Conservation (phyloP, 2,329 filamentous ascomycete species). For the Alternaria tenuissima region DNA sequence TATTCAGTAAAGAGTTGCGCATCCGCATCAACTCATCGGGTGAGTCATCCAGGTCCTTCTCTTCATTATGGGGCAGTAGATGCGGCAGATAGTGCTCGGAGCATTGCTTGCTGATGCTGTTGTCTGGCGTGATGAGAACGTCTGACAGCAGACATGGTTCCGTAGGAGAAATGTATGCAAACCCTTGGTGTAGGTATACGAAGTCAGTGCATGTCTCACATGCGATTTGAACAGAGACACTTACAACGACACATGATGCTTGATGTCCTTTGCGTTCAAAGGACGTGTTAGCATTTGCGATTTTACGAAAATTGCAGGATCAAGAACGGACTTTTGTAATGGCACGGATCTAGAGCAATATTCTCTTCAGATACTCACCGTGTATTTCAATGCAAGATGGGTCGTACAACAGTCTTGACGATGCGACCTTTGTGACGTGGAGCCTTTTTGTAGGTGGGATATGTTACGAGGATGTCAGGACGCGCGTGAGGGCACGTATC, state of each 20-base stretch:
- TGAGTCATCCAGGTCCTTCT: conserved; percentile 52
- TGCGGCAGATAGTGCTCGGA: conserved; percentile 63
- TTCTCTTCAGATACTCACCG: neutral
- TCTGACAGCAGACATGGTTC: conserved; percentile 65
- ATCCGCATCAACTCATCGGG: conserved; percentile 56
- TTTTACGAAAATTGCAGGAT: too few relatives aligned
- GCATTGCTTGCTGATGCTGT: conserved; percentile 48
- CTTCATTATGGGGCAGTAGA: conserved; percentile 57
- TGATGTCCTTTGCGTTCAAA: neutral
- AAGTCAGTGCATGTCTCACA: too few relatives aligned
- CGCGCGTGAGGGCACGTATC: conserved; percentile 6
- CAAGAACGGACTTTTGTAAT: neutral
- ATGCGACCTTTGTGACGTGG: conserved; percentile 11
- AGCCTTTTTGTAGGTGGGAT: conserved; percentile 3
- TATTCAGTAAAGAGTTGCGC: conserved; percentile 63
- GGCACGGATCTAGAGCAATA: too few relatives aligned
- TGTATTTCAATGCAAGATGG: neutral
- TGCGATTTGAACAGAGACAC: too few relatives aligned
- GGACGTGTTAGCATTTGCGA: neutral
- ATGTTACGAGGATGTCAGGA: neutral
- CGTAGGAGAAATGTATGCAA: conserved; percentile 62
- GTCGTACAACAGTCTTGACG: conserved; percentile 2
- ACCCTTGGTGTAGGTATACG: conserved; percentile 37
- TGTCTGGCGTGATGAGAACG: conserved; percentile 58
- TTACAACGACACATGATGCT: conserved; percentile 57